Evolutionary conservation across 106 monocot genomes (phyloP).

Genomic region (Cymbidium sinense): DNA sequence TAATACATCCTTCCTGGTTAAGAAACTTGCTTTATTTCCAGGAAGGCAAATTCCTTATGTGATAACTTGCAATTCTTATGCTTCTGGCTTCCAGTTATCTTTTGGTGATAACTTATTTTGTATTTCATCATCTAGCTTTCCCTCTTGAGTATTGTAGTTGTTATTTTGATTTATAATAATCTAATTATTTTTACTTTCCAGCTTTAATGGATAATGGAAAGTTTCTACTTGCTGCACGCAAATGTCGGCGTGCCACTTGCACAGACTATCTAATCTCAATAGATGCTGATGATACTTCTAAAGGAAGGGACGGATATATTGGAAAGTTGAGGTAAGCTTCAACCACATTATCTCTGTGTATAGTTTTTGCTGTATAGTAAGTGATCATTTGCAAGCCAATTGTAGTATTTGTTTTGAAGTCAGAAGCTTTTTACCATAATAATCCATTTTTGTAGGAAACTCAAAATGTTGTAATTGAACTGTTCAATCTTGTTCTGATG

Average conservation of each 20-base stretch:
- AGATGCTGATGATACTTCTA: slow-evolving; percentile 52
- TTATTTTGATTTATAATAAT: not conserved
- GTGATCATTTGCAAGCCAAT: too few species aligned
- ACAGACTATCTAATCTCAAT: slow-evolving; percentile 82
- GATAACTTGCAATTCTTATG: not conserved
- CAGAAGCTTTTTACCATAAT: too few species aligned
- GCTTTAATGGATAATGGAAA: slow-evolving; percentile 73
- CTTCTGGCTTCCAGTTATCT: not conserved
- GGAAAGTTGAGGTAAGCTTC: slow-evolving; percentile 71
- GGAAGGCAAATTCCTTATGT: too few species aligned
- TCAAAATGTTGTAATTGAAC: too few species aligned
- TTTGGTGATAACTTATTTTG: not conserved
- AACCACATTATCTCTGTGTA: not conserved
- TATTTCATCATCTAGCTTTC: not conserved
- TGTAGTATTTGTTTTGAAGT: too few species aligned
- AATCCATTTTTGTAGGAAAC: too few species aligned
- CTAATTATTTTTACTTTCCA: slow-evolving; percentile 7
- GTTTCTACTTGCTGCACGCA: slow-evolving; percentile 76
- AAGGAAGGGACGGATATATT: slow-evolving; percentile 54
- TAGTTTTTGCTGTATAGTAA: too few species aligned
- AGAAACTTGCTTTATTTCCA: too few species aligned
- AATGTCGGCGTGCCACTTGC: slow-evolving; percentile 56
- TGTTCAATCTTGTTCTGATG: too few species aligned
- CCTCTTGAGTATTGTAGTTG: not conserved
- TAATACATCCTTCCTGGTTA: too few species aligned